Conservation (phyloP, 1,139 yeast species). For the Diutina pseudorugosa region DNA sequence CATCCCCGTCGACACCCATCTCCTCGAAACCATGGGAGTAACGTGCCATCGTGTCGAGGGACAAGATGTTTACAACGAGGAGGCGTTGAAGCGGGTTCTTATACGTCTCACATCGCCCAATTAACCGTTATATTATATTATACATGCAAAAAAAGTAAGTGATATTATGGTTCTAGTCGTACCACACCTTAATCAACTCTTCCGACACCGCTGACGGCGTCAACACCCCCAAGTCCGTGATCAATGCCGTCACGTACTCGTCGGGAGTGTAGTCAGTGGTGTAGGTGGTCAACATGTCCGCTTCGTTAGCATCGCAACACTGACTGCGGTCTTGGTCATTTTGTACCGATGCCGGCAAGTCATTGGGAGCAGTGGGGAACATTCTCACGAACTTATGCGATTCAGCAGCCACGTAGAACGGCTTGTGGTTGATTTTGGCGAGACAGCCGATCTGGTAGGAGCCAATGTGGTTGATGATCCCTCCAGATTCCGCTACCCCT, state of each 20-base stretch:
- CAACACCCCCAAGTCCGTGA: constrained; percentile 91
- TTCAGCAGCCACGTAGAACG: constrained; percentile 90
- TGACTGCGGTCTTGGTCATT: constrained; percentile 11
- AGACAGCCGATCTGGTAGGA: constrained; percentile 90
- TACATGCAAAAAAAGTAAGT: not conserved
- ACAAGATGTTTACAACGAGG: constrained; percentile 5
- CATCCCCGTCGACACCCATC: constrained; percentile 33
- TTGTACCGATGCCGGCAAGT: constrained; percentile 50
- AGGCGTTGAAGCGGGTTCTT: not conserved
- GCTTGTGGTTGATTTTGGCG: constrained; percentile 84
- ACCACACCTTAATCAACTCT: constrained; percentile 96
- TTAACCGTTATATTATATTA: not conserved
- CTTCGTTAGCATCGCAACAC: constrained; percentile 16
- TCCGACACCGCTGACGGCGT: constrained; percentile 97
- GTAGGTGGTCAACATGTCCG: constrained; percentile 22
- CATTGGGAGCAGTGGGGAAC: constrained; percentile 90
- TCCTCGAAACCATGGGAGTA: constrained; percentile 30
- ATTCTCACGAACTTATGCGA: constrained; percentile 92
- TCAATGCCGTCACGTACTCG: constrained; percentile 86
- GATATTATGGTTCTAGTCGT: constrained; percentile 37
- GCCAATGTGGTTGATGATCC: constrained; percentile 92
- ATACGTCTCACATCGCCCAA: not conserved
- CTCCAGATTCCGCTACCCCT: constrained; percentile 98
- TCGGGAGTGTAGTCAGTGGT: constrained; percentile 89
- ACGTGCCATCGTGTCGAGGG: constrained; percentile 33